Evolutionary conservation across 768 basidiomycete genomes (phyloP), one percentile per base, ranked within the genome.

Genomic region (Lentinula aciculospora): DNA sequence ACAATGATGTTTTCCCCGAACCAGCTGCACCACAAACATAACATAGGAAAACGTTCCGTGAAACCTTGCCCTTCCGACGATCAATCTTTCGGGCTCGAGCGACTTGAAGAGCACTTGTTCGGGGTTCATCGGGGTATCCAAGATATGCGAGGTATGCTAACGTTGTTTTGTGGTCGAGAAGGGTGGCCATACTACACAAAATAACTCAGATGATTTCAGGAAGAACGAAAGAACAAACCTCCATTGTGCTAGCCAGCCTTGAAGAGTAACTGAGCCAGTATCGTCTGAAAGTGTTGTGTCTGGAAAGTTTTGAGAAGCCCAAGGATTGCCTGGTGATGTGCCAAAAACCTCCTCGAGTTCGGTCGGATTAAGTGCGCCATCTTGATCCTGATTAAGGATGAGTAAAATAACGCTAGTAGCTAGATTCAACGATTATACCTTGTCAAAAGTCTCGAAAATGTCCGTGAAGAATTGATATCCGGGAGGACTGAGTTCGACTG

Each of bases 211-310:
- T 8, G 17, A 17, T 46, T 25, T 21, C 31, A 29, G 17, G 56
- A 55, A 36, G 51, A 39, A 40, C 45, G 32, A 58, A 56, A 5
- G 6, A 19, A 28, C 39, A n/a, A 32, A 94, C 94, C 92, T 96
- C 96, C 96, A 99, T 68, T 97, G 95, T 19, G 96, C 96, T 27
- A 98, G 74, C 96, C 96, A 99, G 1, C 94, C 92, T 73, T 98
- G 95, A 44, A 99, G 72, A n/a, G 95, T 98, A 17, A 98, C 90
- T 28, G 91, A 85, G 10, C 92, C 94, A 9, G 84, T 78, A 65
- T 94, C 94, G 63, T 93, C 88, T 15, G 90, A 85, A 45, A 94
- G 79, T 4, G 93, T 93, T 0, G 85, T 94, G 64, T 95, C 92
- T 0, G 94, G 92, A 71, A 96, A 97, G 47, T 88, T 90, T 65